These are phyloP conservation scores for Phytophthora tubulina DNA, from an alignment of 352 stramenopile genomes.

Conservation along the genomic window DNA sequence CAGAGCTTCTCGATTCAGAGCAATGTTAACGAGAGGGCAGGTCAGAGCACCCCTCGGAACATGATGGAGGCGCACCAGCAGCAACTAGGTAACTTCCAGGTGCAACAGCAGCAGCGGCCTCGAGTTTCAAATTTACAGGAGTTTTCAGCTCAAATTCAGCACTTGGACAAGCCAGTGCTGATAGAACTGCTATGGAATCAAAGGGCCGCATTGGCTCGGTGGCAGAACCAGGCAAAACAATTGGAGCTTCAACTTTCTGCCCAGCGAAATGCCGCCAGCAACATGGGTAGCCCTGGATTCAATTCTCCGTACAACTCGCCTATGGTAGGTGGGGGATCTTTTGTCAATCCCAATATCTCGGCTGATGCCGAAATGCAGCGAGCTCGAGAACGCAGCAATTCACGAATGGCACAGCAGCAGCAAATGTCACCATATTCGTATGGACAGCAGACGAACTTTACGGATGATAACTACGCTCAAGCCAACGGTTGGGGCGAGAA, in stretches of 20 bases:
- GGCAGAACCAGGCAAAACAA: constrained; percentile 63
- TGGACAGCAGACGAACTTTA: constrained; percentile 34
- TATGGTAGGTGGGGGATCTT: constrained; percentile 27
- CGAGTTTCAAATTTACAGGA: constrained; percentile 54
- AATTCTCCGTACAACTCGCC: constrained; percentile 53
- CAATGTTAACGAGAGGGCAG: constrained; percentile 22
- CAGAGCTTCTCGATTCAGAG: constrained; percentile 34
- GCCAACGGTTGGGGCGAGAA: constrained; percentile 38
- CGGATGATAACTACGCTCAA: constrained; percentile 26
- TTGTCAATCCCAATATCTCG: constrained; percentile 43
- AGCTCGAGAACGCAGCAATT: constrained; percentile 48
- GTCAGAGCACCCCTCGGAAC: constrained; percentile 26
- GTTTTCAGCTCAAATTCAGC: constrained; percentile 76
- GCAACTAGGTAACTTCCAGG: constrained; percentile 21
- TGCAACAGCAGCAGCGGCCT: constrained; percentile 39
- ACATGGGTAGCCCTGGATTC: constrained; percentile 29
- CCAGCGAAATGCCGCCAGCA: constrained; percentile 27
- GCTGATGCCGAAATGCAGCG: constrained; percentile 66
- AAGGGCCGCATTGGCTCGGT: constrained; percentile 66
- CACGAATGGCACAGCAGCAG: constrained; percentile 31
- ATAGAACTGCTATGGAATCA: constrained; percentile 86
- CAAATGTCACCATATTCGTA: constrained; percentile 34
- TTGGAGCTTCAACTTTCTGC: constrained; percentile 59
- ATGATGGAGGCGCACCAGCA: constrained; percentile 38
- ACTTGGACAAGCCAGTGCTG: constrained; percentile 68